Evolutionary conservation across 2,329 filamentous ascomycete species (phyloP), one percentile per base, ranked within the genome.

Genomic region (Pseudogymnoascus sp.): DNA sequence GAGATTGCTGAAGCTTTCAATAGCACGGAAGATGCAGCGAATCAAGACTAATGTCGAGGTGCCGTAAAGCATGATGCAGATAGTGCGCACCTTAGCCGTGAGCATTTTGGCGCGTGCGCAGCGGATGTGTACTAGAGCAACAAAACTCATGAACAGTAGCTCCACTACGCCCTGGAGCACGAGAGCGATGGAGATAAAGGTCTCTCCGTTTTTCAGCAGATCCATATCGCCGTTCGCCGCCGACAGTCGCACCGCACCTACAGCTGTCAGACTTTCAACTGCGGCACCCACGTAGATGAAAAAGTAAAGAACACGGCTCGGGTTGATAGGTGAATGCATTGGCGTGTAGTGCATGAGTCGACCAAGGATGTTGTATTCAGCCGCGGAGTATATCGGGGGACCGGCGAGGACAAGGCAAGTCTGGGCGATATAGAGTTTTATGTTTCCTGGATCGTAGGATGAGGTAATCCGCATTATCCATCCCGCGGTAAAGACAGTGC

Each of bases 321-420:
- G 75, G 56, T 76, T 70, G 6, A 76, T 65, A 1, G 74, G 69
- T n/a, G 75, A 69, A 59, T 75, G 72, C 72, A 74, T 74, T 2
- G 75, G 75, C 5, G 76, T 66, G 63, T 77, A 76, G 65, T 72
- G 69, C 72, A 75, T 71, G 8, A 77, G 65, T 25, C 74, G 69
- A 5, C 73, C 75, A 36, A 77, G 68, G 23, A 76, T 66, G 61
- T 73, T 74, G 64, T 76, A 76, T 38, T 74, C 74, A 3, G 73
- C 69, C 16, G 74, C 75, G 0, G 75, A 72, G 65, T 75, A 77
- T 34, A 76, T 69, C 1, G 75, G 75, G 7, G 74, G 75, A 3
- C 72, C 75, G 6, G 66, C 65, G 37, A 72, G 71, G 61, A 76
- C 71, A 62, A 75, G 71, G 12, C 75, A 63, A 7, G 66, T 67